A percentile compares a stretch with the other conserved stretches of the same genome.
phyloP scores from a whole-genome alignment of 306 rosid genomes.

The Trifolium fragiferum region DNA sequence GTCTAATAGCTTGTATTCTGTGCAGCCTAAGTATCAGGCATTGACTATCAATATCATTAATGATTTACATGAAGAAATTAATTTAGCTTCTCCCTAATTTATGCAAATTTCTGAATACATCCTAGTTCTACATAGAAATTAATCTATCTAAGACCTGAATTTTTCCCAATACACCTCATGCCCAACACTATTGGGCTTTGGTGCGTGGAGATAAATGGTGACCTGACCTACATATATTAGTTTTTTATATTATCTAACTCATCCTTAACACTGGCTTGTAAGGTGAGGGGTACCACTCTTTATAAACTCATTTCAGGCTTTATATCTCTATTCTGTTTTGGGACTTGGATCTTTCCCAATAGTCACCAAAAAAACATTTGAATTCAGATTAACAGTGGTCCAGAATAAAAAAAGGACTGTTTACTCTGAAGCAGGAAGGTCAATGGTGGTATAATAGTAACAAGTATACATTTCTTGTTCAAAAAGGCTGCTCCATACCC shows the following conservation, averaged over 20 bases:
- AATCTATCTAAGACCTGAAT: not conserved
- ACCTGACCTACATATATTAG: not conserved
- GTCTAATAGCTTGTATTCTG: conserved; percentile 15
- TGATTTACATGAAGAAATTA: conserved; percentile 24
- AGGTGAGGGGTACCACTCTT: not conserved
- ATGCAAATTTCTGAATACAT: conserved; percentile 16
- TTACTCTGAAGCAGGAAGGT: conserved; percentile 29
- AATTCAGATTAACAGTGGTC: conserved; percentile 28
- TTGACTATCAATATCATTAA: conserved; percentile 11
- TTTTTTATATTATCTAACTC: not conserved
- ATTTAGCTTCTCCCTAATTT: conserved; percentile 14
- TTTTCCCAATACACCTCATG: not conserved
- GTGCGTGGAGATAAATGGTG: not conserved
- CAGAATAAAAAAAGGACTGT: conserved; percentile 19
- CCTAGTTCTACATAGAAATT: too few species aligned
- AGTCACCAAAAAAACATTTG: not conserved
- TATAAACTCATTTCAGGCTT: not conserved
- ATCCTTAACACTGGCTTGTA: not conserved
- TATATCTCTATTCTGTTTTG: not conserved
- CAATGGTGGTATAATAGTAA: conserved; percentile 5
- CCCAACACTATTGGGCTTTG: not conserved
- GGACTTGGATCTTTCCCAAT: not conserved
- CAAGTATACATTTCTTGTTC: conserved; percentile 25
- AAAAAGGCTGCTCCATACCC: conserved; percentile 26
- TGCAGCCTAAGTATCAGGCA: conserved; percentile 20